Evolutionary conservation across 2,329 filamentous ascomycete species (phyloP).

Genomic region (Colletotrichum falcatum): DNA sequence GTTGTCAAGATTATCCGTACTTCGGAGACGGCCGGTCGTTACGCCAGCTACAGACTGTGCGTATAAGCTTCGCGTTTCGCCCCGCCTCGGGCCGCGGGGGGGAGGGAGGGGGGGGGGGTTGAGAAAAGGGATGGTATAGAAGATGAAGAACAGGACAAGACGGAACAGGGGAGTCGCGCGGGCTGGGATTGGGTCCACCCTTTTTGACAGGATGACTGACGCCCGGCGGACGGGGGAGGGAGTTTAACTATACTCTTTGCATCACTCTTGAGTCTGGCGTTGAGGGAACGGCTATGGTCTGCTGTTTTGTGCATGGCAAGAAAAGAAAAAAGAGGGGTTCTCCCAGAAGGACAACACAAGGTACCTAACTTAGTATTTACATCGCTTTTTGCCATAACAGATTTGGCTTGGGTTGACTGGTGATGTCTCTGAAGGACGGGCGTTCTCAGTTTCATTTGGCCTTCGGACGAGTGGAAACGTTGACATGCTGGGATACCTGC

Average conservation of each 20-base stretch:
- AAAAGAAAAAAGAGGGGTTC: conserved; percentile 33
- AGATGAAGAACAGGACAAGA: neutral
- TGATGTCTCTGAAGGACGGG: neutral
- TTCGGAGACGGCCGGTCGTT: conserved; percentile 94
- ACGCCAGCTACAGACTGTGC: conserved; percentile 89
- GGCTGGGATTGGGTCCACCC: neutral
- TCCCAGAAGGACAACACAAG: conserved; percentile 27
- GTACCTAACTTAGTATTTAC: conserved; percentile 25
- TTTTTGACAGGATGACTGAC: conserved; percentile 10
- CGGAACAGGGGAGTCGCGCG: conserved; percentile 3
- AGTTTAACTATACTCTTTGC: conserved; percentile 37
- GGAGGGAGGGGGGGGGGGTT: too few relatives aligned
- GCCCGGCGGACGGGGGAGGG: conserved; percentile 18
- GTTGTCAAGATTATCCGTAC: conserved; percentile 98
- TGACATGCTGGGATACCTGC: neutral
- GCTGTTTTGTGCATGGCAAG: conserved; percentile 39
- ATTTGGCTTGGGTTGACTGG: neutral
- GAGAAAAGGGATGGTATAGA: neutral
- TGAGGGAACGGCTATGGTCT: conserved; percentile 40
- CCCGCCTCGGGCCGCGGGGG: neutral
- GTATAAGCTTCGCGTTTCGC: conserved; percentile 58
- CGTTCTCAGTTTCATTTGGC: neutral
- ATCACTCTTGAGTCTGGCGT: conserved; percentile 40
- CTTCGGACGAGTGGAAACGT: neutral
- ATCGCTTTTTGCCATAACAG: neutral